These are phyloP conservation scores for Aquilaria sinensis DNA, from an alignment of 345 rosid species.

Conservation along the genomic window DNA sequence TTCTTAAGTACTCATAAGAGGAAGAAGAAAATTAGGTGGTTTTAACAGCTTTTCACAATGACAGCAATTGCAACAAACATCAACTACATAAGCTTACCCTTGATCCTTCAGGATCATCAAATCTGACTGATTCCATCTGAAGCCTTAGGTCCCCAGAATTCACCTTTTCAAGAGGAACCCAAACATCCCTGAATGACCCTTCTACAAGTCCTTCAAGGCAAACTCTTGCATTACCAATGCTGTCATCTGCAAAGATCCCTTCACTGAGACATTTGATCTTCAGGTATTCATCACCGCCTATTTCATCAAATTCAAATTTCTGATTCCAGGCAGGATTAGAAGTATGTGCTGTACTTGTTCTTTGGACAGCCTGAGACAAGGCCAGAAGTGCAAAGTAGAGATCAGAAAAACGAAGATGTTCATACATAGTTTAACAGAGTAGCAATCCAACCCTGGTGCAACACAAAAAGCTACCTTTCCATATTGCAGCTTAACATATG, in stretches of 20 bases:
- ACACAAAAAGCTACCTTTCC: slow-evolving; percentile 59
- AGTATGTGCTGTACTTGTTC: slow-evolving; percentile 54
- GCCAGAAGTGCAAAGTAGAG: slow-evolving; percentile 7
- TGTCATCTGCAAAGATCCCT: slow-evolving; percentile 76
- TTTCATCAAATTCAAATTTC: slow-evolving; percentile 85
- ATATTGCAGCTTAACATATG: slow-evolving; percentile 82
- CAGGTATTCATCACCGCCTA: slow-evolving; percentile 72
- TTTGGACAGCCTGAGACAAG: slow-evolving; percentile 47
- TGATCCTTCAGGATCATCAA: slow-evolving; percentile 53
- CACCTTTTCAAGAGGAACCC: slow-evolving; percentile 93
- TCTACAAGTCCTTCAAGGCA: slow-evolving; percentile 78
- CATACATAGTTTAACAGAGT: slow-evolving; percentile 1
- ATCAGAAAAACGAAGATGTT: slow-evolving; percentile 1
- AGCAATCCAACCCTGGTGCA: slow-evolving; percentile 5
- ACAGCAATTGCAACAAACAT: background rate
- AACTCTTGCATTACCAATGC: slow-evolving; percentile 77
- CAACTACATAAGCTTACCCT: slow-evolving; percentile 24
- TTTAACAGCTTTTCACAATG: too few species aligned
- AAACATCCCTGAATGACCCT: slow-evolving; percentile 62
- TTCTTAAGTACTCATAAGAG: too few species aligned
- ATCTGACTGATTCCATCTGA: slow-evolving; percentile 60
- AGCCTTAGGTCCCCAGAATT: slow-evolving; percentile 86
- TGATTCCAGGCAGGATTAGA: slow-evolving; percentile 57
- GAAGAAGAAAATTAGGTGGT: too few species aligned
- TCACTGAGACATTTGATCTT: slow-evolving; percentile 68